Base-by-base conservation (phyloP, 805 yeast genomes). In the Wickerhamomyces chaumierensis region DNA sequence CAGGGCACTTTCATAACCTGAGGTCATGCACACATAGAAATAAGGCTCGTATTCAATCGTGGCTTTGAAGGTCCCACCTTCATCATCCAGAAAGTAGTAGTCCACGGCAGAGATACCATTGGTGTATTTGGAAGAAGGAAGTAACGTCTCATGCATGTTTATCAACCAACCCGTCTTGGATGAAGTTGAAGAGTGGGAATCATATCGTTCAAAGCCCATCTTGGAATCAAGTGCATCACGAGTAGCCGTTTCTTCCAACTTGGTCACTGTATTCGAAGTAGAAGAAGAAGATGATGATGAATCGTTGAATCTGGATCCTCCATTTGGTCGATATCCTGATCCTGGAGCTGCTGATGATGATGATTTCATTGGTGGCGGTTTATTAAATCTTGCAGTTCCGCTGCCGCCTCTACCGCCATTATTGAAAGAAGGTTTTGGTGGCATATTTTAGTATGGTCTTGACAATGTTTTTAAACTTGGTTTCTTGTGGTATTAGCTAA, bases 11-110 rank as follows among this genome's bases (percentile, higher is more conserved):
- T 61, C 68, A 42, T 56, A 58, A 5, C 76, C 75, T 1, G 71
- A 71, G n/a, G 71, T 65, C 45, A 85, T 75, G 3, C 75, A 68
- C 11, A 92, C 61, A 37, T 81, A 73, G 52, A 92, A 83, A 57
- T 92, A 92, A 0, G 99, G 99, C 48, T 85, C 87, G 54, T 73
- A 84, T 41, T 72, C 81, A 13, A 84, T 60, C 1, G 95, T 81
- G 4, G 87, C 79, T 55, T 90, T 92, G 65, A 94, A 92, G 34
- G 83, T 76, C 6, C 96, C 98, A 36, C 99, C 99, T 56, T 88
- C 96, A 51, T 85, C 95, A 56, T 88, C 97, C 7, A 92, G 61
- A 49, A 94, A 92, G 55, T 94, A 94, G 58, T 81, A 87, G 50
- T 92, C 96, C 3, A 90, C 96, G 3, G 90, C 98, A 0, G 96